These are phyloP conservation scores for Prunus yedoensis DNA, from an alignment of 331 rosid genomes.

Conservation along the genomic window DNA sequence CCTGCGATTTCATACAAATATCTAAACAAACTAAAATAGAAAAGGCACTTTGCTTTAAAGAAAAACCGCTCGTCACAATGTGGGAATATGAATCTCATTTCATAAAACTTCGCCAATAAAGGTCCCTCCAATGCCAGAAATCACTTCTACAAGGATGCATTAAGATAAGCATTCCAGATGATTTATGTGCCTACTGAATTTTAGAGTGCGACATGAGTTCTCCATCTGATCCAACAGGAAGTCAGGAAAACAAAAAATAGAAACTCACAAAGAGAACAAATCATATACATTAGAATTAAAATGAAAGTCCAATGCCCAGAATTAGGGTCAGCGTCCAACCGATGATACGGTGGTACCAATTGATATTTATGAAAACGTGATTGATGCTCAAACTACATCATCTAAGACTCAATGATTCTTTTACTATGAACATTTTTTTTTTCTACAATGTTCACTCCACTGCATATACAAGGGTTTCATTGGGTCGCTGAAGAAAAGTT, in stretches of 20 bases:
- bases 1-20: neutral
- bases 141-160: neutral
- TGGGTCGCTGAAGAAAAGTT: neutral
- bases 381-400: neutral
- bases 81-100: neutral
- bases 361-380: neutral
- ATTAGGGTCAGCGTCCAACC: no score
- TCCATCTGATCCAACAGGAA: no score
- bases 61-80: neutral
- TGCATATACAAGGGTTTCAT: neutral
- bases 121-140: neutral
- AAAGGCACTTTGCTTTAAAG: neutral
- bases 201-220: neutral
- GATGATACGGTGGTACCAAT: neutral
- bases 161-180: neutral
- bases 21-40: neutral
- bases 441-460: neutral
- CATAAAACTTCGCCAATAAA: neutral
- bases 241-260: neutral
- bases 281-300: neutral
- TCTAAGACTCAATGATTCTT: neutral
- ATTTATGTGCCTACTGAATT: neutral
- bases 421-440: neutral
- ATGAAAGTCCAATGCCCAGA: no score
- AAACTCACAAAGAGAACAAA: neutral